A percentile compares a stretch with the other conserved stretches of the same genome.
phyloP scores from a whole-genome alignment of 176 grass and related monocot species.

The Juncus effusus region DNA sequence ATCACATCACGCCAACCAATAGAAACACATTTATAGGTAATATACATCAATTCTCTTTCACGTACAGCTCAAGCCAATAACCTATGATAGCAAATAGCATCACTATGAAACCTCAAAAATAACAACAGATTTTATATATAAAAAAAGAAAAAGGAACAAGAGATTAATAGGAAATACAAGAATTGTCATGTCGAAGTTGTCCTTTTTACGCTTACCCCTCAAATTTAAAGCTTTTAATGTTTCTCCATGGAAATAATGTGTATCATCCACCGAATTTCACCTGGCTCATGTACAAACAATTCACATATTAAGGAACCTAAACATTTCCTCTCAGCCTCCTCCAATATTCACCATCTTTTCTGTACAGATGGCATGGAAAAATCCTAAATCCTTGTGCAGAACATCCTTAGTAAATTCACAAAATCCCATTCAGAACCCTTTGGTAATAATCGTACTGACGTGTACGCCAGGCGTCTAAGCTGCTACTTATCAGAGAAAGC shows the following conservation, averaged over 20 bases:
- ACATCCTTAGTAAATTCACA: slow-evolving; percentile 35
- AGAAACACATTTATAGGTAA: no score
- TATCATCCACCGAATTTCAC: slow-evolving; percentile 18
- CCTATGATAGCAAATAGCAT: no score
- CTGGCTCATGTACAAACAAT: slow-evolving; percentile 12
- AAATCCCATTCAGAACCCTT: slow-evolving; percentile 94
- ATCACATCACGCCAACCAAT: no score
- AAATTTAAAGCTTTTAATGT: slow-evolving; percentile 4
- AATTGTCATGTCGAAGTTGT: no score
- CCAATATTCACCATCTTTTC: slow-evolving; percentile 19
- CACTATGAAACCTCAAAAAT: no score
- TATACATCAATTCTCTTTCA: no score
- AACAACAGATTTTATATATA: no score
- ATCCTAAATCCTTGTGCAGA: slow-evolving; percentile 19
- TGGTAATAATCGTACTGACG: slow-evolving; percentile 98
- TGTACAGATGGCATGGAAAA: slow-evolving; percentile 14
- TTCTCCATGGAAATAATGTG: slow-evolving; percentile 4
- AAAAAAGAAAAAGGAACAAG: no score
- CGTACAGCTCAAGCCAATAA: no score
- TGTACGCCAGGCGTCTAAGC: slow-evolving; percentile 96
- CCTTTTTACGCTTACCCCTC: slow-evolving; percentile 12
- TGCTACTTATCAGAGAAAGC: slow-evolving; percentile 97
- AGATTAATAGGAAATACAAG: no score
- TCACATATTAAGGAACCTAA: slow-evolving; percentile 10
- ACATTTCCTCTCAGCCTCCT: neutral